Evolutionary conservation across 2,329 filamentous ascomycete genomes (phyloP).

Genomic region (Sporothrix brasiliensis): DNA sequence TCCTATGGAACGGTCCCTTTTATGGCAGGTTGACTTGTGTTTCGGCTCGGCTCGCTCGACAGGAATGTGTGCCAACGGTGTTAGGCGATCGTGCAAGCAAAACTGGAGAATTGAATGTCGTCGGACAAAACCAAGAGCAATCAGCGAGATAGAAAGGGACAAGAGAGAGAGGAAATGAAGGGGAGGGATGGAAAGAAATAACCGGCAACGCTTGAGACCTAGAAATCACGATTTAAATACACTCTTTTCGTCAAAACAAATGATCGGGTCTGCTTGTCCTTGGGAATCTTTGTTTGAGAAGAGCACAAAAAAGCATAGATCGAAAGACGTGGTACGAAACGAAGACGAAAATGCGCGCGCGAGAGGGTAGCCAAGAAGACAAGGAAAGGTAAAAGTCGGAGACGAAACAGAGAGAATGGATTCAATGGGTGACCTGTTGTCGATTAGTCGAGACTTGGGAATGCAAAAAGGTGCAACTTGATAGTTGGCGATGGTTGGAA

Average conservation of each 20-base stretch:
- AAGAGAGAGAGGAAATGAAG: background rate
- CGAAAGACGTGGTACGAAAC: conserved; percentile 2
- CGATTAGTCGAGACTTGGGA: conserved; percentile 23
- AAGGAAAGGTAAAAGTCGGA: background rate
- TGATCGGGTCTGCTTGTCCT: conserved; percentile 9
- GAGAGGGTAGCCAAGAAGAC: conserved; percentile 7
- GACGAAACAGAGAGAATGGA: background rate
- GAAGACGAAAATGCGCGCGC: background rate
- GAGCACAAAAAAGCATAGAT: conserved; percentile 12
- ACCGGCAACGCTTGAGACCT: conserved; percentile 23
- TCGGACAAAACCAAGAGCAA: conserved; percentile 16
- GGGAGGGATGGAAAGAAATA: background rate
- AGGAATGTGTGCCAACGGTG: conserved; percentile 29
- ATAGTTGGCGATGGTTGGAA: conserved; percentile 25
- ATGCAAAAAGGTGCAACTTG: conserved; percentile 13
- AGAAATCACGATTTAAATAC: conserved; percentile 29
- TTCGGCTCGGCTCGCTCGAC: conserved; percentile 27
- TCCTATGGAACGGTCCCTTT: conserved; percentile 18
- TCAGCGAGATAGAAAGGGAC: conserved; percentile 18
- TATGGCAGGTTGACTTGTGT: conserved; percentile 4
- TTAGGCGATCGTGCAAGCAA: background rate
- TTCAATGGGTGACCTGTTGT: background rate
- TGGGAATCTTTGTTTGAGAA: conserved; percentile 6
- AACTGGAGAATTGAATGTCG: conserved; percentile 5
- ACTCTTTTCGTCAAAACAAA: conserved; percentile 22